Percentiles rank a stretch among this genome's conserved stretches.
These are phyloP conservation scores for Micractinium sp. DNA, from an alignment of 139 green algal species.

Conservation along the genomic window DNA sequence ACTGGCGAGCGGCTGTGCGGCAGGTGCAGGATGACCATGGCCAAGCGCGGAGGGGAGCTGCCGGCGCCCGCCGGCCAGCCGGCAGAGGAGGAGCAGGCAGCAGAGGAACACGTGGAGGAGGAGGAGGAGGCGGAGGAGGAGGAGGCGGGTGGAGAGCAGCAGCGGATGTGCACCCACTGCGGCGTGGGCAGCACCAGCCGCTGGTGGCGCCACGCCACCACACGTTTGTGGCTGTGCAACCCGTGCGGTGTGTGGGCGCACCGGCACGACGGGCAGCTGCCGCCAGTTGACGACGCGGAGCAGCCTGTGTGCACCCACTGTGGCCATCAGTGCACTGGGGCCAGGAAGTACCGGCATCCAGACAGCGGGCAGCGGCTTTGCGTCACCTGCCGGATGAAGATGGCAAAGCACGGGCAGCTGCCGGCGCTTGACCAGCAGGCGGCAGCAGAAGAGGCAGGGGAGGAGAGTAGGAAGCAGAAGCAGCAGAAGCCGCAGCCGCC, in stretches of 20 bases:
- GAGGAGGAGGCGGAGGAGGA: not conserved
- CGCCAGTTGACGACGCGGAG: not conserved
- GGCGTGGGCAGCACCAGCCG: not conserved
- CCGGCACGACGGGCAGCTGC: not conserved
- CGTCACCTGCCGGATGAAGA: not conserved
- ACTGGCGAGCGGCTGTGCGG: no score
- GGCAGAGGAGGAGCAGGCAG: no score
- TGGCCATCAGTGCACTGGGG: no score
- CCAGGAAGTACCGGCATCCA: not conserved
- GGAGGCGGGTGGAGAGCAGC: not conserved
- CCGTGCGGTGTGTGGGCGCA: not conserved
- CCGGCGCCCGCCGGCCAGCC: no score
- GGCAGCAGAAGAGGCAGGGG: no score
- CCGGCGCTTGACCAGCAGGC: no score
- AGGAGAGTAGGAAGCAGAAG: no score
- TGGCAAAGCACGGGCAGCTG: not conserved
- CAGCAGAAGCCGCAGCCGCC: no score
- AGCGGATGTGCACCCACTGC: not conserved
- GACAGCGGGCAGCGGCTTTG: not conserved
- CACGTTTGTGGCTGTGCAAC: not conserved
- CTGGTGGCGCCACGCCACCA: not conserved
- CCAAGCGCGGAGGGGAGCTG: no score
- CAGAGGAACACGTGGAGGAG: not conserved
- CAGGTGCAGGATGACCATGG: no score
- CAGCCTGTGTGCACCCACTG: not conserved